phyloP scores from a whole-genome alignment of 1,284 basidiomycete genomes.

The Irpex rosettiformis region DNA sequence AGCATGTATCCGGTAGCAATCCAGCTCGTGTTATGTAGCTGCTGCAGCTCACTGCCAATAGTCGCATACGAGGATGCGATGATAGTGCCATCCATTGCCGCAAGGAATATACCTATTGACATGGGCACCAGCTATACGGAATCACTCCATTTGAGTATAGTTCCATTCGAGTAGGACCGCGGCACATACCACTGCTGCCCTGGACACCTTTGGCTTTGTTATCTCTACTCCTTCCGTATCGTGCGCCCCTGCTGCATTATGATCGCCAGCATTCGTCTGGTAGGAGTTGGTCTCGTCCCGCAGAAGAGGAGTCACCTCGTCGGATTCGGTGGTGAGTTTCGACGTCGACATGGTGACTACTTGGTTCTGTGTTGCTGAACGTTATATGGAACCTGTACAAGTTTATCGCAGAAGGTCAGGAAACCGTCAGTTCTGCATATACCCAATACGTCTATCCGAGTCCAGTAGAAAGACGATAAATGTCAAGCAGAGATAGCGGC shows the following conservation, averaged over 20 bases:
- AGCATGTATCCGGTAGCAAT: slow-evolving; percentile 63
- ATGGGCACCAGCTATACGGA: slow-evolving; percentile 48
- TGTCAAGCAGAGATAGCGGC: neutral
- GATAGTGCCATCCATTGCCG: slow-evolving; percentile 58
- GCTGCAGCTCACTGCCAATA: slow-evolving; percentile 60
- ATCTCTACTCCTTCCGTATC: neutral
- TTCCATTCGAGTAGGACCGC: neutral
- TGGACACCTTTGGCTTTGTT: slow-evolving; percentile 5
- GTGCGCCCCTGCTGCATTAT: neutral
- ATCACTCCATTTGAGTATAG: no score
- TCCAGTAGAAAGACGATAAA: neutral
- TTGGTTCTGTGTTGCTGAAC: neutral
- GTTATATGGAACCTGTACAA: neutral
- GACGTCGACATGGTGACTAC: neutral
- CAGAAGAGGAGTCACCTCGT: neutral
- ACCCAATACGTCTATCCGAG: neutral
- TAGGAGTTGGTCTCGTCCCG: neutral
- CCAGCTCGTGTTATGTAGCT: slow-evolving; percentile 65
- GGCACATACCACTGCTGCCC: slow-evolving; percentile 8
- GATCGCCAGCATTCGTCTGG: neutral
- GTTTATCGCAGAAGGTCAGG: neutral
- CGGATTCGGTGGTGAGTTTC: neutral
- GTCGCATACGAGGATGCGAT: slow-evolving; percentile 57
- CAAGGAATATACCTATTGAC: slow-evolving; percentile 54
- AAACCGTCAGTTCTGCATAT: neutral